A percentile compares a stretch with the other conserved stretches of the same genome.
Conservation (phyloP, 768 basidiomycete species). For the Boletus tylopilopsis region DNA sequence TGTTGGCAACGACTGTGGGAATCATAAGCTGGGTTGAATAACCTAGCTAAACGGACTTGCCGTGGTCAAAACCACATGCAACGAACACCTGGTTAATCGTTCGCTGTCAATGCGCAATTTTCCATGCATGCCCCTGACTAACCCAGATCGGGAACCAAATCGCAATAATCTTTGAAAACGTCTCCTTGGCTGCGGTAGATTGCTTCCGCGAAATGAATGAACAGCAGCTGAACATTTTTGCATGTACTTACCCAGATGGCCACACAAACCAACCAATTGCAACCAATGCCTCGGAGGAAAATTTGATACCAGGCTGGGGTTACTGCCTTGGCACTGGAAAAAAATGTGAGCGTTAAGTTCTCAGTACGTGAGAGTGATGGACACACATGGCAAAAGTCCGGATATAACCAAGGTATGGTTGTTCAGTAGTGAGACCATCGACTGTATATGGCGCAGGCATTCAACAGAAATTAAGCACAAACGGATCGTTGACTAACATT, state of each 20-base stretch:
- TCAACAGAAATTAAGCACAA: not conserved
- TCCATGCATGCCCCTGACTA: slow-evolving; percentile 11
- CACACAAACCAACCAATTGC: slow-evolving; percentile 73
- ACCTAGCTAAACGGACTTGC: slow-evolving; percentile 30
- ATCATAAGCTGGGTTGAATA: not conserved
- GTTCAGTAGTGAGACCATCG: slow-evolving; percentile 52
- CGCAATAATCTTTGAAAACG: slow-evolving; percentile 64
- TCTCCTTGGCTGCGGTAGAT: slow-evolving; percentile 64
- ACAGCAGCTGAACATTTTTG: not conserved
- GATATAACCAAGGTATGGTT: slow-evolving; percentile 56
- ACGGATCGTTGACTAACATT: slow-evolving; percentile 41
- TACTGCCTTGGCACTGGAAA: slow-evolving; percentile 55
- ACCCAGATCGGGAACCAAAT: slow-evolving; percentile 79
- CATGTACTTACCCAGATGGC: slow-evolving; percentile 61
- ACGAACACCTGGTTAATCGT: slow-evolving; percentile 53
- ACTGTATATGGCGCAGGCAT: slow-evolving; percentile 34
- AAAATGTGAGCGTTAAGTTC: slow-evolving; percentile 1
- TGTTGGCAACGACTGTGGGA: slow-evolving; percentile 61
- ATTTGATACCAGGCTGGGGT: slow-evolving; percentile 71
- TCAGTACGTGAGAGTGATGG: not conserved
- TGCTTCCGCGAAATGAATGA: slow-evolving; percentile 41
- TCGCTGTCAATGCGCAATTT: not conserved
- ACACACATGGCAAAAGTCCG: slow-evolving; percentile 54
- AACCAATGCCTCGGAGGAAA: slow-evolving; percentile 68
- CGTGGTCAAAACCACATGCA: slow-evolving; percentile 67